A percentile compares a stretch with the other conserved stretches of the same genome.
Conservation (phyloP, 768 basidiomycete genomes). For the Glaciozyma martinii region DNA sequence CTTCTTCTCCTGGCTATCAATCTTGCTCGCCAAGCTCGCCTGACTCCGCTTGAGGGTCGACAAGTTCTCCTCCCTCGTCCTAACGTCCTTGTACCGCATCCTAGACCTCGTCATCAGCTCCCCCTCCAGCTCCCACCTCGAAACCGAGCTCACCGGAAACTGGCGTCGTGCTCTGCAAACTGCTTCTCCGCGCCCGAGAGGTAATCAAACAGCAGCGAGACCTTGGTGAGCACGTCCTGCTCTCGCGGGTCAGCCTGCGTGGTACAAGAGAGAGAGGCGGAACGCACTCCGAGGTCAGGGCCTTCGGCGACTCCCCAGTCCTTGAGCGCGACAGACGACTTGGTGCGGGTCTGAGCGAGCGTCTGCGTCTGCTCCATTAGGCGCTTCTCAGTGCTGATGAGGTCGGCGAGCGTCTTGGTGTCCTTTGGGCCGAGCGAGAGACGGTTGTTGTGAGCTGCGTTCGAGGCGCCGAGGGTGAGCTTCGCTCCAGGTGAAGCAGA, state of each 20-base stretch:
- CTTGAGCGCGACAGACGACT: constrained; percentile 36
- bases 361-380: constrained; percentile 18
- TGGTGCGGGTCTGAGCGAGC: constrained; percentile 33
- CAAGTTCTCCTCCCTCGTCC: constrained; percentile 42
- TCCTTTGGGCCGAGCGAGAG: constrained; percentile 20
- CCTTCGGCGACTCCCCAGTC: constrained; percentile 41
- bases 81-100: constrained; percentile 40
- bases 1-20: constrained; percentile 43
- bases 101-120: constrained; percentile 30
- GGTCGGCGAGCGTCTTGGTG: constrained; percentile 20
- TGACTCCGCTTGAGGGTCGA: constrained; percentile 38
- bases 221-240: constrained; percentile 40
- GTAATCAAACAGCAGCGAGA: constrained; percentile 39
- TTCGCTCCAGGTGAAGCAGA: not conserved
- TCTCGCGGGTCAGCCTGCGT: not conserved
- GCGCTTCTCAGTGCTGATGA: constrained; percentile 20
- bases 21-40: constrained; percentile 38
- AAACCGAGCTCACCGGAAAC: constrained; percentile 19
- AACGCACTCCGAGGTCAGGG: constrained; percentile 39
- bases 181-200: constrained; percentile 32
- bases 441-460: constrained; percentile 26
- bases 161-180: constrained; percentile 29
- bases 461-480: not conserved
- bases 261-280: not conserved
- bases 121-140: not conserved